Evolutionary conservation across 805 yeast genomes (phyloP).

Genomic region (Cyberlindnera mississippiensis): DNA sequence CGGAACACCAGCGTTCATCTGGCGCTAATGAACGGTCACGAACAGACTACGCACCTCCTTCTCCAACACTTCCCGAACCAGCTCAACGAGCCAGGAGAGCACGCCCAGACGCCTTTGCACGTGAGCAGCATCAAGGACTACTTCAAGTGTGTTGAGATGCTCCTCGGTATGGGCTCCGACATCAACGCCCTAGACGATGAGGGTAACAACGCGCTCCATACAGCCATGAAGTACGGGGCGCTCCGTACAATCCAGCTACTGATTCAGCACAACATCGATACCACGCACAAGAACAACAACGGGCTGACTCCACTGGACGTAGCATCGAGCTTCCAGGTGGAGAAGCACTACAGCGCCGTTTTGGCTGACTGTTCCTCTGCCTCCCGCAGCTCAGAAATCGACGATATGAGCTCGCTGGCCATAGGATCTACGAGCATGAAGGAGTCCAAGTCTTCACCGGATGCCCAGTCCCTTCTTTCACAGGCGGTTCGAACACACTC

Average conservation of each 20-base stretch:
- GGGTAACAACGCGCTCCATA: slow-evolving; percentile 82
- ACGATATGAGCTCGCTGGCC: slow-evolving; percentile 1
- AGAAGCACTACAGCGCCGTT: slow-evolving; percentile 33
- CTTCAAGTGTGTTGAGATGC: slow-evolving; percentile 57
- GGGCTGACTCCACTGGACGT: slow-evolving; percentile 67
- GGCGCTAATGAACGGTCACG: slow-evolving; percentile 59
- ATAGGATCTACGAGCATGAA: slow-evolving; percentile 4
- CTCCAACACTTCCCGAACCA: slow-evolving; percentile 59
- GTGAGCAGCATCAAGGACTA: slow-evolving; percentile 58
- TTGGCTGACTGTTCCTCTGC: slow-evolving; percentile 7
- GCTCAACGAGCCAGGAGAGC: slow-evolving; percentile 43
- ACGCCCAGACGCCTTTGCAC: slow-evolving; percentile 64
- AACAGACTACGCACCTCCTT: slow-evolving; percentile 68
- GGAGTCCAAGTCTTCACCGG: background rate
- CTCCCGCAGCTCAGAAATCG: slow-evolving; percentile 2
- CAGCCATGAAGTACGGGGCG: slow-evolving; percentile 72
- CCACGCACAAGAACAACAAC: slow-evolving; percentile 44
- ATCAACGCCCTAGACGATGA: slow-evolving; percentile 63
- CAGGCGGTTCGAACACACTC: slow-evolving; percentile 18
- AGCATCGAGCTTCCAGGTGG: slow-evolving; percentile 49
- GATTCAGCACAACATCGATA: slow-evolving; percentile 46
- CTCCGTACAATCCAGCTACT: slow-evolving; percentile 52
- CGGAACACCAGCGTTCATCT: slow-evolving; percentile 67
- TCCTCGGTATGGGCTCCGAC: slow-evolving; percentile 75
- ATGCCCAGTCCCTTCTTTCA: background rate